Evolutionary conservation across 1,284 basidiomycete species (phyloP).

Genomic region (Ceratorhiza oryzae-sativae): DNA sequence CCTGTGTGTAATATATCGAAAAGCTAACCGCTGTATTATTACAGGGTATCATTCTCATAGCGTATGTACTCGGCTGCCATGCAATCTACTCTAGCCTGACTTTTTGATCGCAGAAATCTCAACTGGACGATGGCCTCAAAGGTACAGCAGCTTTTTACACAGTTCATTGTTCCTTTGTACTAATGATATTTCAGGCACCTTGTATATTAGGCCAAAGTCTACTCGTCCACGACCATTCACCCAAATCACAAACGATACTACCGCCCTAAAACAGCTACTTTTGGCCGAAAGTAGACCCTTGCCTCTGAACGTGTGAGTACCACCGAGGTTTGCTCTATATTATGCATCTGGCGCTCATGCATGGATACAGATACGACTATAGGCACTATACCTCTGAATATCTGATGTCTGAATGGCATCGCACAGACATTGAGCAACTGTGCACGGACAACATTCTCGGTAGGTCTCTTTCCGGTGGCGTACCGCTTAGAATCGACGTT

Average conservation of each 20-base stretch:
- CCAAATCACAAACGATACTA: constrained; percentile 27
- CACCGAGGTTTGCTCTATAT: no score
- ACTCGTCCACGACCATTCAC: constrained; percentile 15
- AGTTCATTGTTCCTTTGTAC: neutral
- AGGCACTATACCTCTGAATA: constrained; percentile 38
- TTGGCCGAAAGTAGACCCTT: constrained; percentile 29
- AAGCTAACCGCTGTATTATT: neutral
- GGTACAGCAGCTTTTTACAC: neutral
- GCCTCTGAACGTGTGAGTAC: constrained; percentile 15
- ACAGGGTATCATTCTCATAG: constrained; percentile 26
- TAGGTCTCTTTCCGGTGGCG: neutral
- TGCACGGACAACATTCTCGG: constrained; percentile 33
- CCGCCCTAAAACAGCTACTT: constrained; percentile 18
- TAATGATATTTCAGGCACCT: neutral
- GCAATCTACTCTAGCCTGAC: neutral
- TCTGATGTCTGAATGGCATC: constrained; percentile 23
- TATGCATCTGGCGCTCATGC: no score
- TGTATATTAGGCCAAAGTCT: constrained; percentile 25
- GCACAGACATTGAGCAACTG: constrained; percentile 36
- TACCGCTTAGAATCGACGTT: neutral
- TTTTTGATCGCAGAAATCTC: neutral
- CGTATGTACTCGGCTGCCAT: neutral
- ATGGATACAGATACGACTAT: constrained; percentile 32
- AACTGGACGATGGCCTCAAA: constrained; percentile 30
- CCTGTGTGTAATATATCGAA: neutral